phyloP scores from a whole-genome alignment of 2,329 filamentous ascomycete species.

The Botrytis paeoniae region DNA sequence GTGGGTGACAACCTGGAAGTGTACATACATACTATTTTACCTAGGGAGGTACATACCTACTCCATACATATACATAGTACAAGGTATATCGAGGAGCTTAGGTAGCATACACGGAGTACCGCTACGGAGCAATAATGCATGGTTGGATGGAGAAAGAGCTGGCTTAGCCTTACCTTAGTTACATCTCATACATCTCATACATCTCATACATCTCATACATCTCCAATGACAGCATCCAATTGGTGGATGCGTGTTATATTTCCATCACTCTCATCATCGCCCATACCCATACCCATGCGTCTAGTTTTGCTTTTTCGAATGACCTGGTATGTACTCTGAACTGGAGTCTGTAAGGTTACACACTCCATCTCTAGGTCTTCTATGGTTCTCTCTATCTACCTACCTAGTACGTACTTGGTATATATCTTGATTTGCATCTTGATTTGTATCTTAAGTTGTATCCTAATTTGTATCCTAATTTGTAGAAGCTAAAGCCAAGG shows the following conservation, averaged over 20 bases:
- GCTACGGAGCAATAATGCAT: not conserved
- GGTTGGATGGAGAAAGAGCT: not conserved
- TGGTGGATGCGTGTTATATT: not conserved
- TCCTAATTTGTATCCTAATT: too few relatives aligned
- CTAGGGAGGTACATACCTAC: not conserved
- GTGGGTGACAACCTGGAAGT: not conserved
- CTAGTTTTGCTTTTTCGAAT: not conserved
- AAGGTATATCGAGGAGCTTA: too few relatives aligned
- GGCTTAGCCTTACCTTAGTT: too few relatives aligned
- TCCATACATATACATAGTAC: too few relatives aligned
- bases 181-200: not conserved
- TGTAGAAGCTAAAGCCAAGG: not conserved
- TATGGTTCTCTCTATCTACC: too few relatives aligned
- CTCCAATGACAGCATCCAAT: not conserved
- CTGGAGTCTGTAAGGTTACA: too few relatives aligned
- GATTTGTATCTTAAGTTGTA: not conserved
- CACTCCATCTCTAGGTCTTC: too few relatives aligned
- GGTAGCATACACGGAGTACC: too few relatives aligned
- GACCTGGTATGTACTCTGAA: too few relatives aligned
- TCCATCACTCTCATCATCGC: not conserved
- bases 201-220: not conserved
- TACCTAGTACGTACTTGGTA: not conserved
- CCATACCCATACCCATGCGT: not conserved
- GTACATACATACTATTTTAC: not conserved
- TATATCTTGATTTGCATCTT: not conserved